Base-by-base conservation (phyloP, 352 stramenopile genomes). In the Phytophthora cryptogea region DNA sequence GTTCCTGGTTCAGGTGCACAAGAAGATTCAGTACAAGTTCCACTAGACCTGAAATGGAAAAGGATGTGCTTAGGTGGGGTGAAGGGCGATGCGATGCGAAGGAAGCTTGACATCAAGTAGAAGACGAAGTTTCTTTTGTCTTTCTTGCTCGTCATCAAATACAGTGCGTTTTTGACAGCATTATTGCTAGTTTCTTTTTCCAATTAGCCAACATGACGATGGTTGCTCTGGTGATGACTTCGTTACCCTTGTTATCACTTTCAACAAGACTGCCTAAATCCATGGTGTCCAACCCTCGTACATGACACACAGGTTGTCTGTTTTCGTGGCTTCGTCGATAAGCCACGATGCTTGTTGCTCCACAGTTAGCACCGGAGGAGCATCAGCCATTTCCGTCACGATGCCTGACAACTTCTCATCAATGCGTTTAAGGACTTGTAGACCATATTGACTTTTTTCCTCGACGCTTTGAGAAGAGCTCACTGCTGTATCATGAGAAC, bases 11-110 rank as follows among this genome's bases (percentile, higher is more conserved):
- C 80, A 94, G 55, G 80, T 95, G 50, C 89, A 96, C 76, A 95
- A 94, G 70, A 91, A 95, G 75, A 95, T 96, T 74, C 87, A 96
- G 74, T 86, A 92, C 62, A 94, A 93, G 72, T 92, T 95, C 69
- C 86, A 90, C 64, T 90, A 90, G 74, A 76, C 54, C 20, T 40
- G 50, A 46, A 37, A 43, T 46, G 53, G 37, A 59, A 26, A 43
- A 54, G 46, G 45, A 33, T 28, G 35, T 37, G 35, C 49, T 47
- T 40, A 63, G 37, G 20, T 41, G n/a, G 16, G 28, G 40, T 54
- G 57, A 40, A 56, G 35, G 28, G 44, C 35, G 60, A 54, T 66
- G 43, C 30, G 52, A 67, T 36, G 33, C 65, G 44, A 70, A 45
- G 55, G 50, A 59, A 60, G 50, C 60, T 61, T 54, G 50, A 47